phyloP scores from a whole-genome alignment of 1,284 basidiomycete species.

The Boletus semigastroideus region DNA sequence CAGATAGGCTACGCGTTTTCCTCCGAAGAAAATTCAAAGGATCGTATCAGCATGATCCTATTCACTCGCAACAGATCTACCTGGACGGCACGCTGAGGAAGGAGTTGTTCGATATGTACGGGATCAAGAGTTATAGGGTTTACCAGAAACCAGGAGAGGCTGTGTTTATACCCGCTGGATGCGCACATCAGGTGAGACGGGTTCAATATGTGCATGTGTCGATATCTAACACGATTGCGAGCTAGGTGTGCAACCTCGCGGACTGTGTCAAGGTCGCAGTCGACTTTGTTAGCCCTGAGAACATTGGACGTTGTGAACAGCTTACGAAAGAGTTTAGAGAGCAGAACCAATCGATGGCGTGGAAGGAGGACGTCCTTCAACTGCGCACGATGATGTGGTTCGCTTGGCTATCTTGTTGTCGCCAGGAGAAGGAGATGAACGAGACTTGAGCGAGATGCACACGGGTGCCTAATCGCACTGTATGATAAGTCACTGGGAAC shows the following conservation, averaged over 20 bases:
- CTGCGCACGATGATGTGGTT: slow-evolving; percentile 93
- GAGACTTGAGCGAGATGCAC: slow-evolving; percentile 21
- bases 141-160: slow-evolving; percentile 93
- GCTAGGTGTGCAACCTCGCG: slow-evolving; percentile 76
- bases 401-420: slow-evolving; percentile 73
- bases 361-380: slow-evolving; percentile 95
- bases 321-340: slow-evolving; percentile 87
- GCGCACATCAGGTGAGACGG: slow-evolving; percentile 82
- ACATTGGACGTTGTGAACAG: slow-evolving; percentile 80
- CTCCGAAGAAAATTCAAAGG: slow-evolving; percentile 59
- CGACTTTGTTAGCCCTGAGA: slow-evolving; percentile 94
- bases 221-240: background rate
- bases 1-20: slow-evolving; percentile 76
- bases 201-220: background rate
- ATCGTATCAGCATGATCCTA: slow-evolving; percentile 71
- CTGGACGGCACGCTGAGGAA: slow-evolving; percentile 69
- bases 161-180: slow-evolving; percentile 94
- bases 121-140: slow-evolving; percentile 78
- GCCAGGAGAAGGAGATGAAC: slow-evolving; percentile 47
- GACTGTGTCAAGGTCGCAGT: slow-evolving; percentile 97
- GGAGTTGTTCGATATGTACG: slow-evolving; percentile 65
- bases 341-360: slow-evolving; percentile 81
- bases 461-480: slow-evolving; percentile 12
- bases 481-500: slow-evolving; percentile 19
- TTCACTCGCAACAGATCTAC: slow-evolving; percentile 89